Percentiles rank a stretch among this genome's conserved stretches.
These are phyloP conservation scores for Huntiella bhutanensis DNA, from an alignment of 2,329 filamentous ascomycete species.

Conservation along the genomic window DNA sequence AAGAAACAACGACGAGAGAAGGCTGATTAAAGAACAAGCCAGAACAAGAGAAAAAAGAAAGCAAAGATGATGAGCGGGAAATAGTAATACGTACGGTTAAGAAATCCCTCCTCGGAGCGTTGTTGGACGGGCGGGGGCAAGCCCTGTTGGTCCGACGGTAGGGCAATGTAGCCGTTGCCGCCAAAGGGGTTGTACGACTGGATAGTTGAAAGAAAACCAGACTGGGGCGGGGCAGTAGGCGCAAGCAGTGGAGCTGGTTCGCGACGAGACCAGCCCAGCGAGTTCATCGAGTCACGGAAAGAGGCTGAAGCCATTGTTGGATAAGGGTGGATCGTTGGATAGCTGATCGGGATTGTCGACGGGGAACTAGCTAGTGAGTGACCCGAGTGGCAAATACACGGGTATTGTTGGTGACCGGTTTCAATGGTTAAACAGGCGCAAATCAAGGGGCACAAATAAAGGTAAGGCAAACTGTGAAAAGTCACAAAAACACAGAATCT, in stretches of 20 bases:
- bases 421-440: background rate
- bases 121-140: conserved; percentile 51
- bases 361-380: background rate
- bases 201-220: conserved; percentile 61
- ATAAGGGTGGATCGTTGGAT: background rate
- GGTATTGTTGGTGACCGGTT: background rate
- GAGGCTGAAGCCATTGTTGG: conserved; percentile 60
- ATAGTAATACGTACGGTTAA: conserved; percentile 56
- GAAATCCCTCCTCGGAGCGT: conserved; percentile 86
- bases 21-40: background rate
- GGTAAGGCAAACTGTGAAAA: too few species aligned
- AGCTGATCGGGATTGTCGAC: too few species aligned
- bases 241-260: conserved; percentile 58
- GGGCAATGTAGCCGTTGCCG: conserved; percentile 68
- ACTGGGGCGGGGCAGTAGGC: conserved; percentile 40
- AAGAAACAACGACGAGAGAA: too few species aligned
- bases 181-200: conserved; percentile 78
- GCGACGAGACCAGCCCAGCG: conserved; percentile 81
- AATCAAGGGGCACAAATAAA: too few species aligned
- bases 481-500: too few species aligned
- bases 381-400: background rate
- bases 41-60: background rate
- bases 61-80: background rate
- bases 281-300: conserved; percentile 89
- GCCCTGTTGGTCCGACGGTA: conserved; percentile 36